Percentiles rank a stretch among this genome's conserved stretches.
phyloP scores from a whole-genome alignment of 179 eudicot species.

The Heliamphora ciliata region DNA sequence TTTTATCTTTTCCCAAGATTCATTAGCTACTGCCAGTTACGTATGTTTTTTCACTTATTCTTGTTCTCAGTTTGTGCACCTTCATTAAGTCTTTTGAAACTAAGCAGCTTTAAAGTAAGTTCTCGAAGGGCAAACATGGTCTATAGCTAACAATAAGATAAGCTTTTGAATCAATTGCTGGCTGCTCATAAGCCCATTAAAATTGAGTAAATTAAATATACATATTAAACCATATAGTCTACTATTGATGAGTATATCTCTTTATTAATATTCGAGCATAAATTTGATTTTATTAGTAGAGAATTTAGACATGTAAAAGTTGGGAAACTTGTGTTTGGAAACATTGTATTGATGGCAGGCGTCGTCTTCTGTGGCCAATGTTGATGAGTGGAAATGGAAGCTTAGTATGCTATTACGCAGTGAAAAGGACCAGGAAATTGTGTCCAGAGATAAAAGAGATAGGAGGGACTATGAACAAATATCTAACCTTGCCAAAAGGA shows the following conservation, averaged over 20 bases:
- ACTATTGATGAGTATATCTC: not conserved
- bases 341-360: slow-evolving; percentile 40
- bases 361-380: slow-evolving; percentile 89
- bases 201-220: not conserved
- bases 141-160: not conserved
- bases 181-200: not conserved
- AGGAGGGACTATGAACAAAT: slow-evolving; percentile 90
- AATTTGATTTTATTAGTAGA: not conserved
- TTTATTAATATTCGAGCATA: not conserved
- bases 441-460: slow-evolving; percentile 85
- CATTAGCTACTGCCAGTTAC: too few species aligned
- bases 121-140: not conserved
- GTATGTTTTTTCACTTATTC: too few species aligned
- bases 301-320: not conserved
- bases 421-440: slow-evolving; percentile 78
- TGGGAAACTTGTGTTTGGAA: not conserved
- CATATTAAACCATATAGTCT: not conserved
- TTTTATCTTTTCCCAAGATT: too few species aligned
- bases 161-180: not conserved
- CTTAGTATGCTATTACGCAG: slow-evolving; percentile 71
- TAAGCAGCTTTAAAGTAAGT: not conserved
- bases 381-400: slow-evolving; percentile 99
- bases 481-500: slow-evolving; percentile 78
- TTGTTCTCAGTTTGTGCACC: too few species aligned
- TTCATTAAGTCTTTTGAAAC: not conserved